Evolutionary conservation across 352 stramenopile species (phyloP).

Genomic region (Blastocystis sp.): DNA sequence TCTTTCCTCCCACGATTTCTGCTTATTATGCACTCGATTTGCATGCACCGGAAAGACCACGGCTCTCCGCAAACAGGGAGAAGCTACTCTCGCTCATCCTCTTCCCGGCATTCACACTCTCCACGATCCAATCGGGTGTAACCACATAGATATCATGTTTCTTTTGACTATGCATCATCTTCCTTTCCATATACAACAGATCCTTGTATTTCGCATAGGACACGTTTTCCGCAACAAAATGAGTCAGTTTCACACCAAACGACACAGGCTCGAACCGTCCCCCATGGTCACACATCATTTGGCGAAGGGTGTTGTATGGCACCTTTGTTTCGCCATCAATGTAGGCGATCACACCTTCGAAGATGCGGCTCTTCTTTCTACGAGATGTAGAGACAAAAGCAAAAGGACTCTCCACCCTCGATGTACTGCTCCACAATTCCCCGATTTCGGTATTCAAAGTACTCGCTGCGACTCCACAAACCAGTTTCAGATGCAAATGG

Average conservation of each 20-base stretch:
- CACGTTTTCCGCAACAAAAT: conserved; percentile 60
- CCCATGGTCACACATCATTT: conserved; percentile 60
- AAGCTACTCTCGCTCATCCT: conserved; percentile 11
- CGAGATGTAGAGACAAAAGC: neutral
- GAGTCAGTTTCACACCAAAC: conserved; percentile 9
- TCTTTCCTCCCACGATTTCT: neutral
- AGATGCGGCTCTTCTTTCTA: conserved; percentile 47
- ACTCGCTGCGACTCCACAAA: conserved; percentile 43
- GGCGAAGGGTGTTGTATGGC: conserved; percentile 24
- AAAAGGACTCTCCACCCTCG: conserved; percentile 33
- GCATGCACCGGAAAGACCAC: neutral
- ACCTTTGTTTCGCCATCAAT: conserved; percentile 50
- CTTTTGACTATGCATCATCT: conserved; percentile 16
- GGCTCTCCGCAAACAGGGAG: neutral
- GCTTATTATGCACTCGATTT: neutral
- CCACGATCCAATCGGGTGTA: conserved; percentile 53
- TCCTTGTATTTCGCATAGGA: conserved; percentile 18
- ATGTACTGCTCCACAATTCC: conserved; percentile 56
- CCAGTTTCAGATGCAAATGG: no score
- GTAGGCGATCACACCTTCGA: conserved; percentile 43
- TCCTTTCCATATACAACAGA: neutral
- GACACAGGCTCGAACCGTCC: conserved; percentile 28
- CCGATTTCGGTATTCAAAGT: conserved; percentile 36
- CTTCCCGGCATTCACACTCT: conserved; percentile 50
- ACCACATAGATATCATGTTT: conserved; percentile 33